Evolutionary conservation across 306 rosid species (phyloP).

Genomic region (Cicer pinnatifidum): DNA sequence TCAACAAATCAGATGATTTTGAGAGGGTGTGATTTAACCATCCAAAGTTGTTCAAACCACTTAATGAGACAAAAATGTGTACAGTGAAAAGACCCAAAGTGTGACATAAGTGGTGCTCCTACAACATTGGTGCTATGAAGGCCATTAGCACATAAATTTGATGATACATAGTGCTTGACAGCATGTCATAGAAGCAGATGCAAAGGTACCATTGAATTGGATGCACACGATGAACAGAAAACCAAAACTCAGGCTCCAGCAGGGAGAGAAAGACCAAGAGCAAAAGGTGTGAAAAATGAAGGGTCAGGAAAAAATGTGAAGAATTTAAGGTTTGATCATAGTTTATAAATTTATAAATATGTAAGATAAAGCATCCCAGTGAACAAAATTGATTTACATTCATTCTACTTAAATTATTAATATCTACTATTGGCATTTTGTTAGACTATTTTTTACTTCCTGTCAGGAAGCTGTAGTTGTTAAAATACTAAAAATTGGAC

Average conservation of each 20-base stretch:
- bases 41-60: constrained; percentile 23
- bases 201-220: constrained; percentile 24
- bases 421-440: background rate
- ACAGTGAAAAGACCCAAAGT: constrained; percentile 9
- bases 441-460: constrained; percentile 26
- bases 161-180: constrained; percentile 14
- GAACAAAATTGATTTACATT: background rate
- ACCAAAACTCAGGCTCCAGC: constrained; percentile 23
- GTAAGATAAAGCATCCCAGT: constrained; percentile 33
- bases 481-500: constrained; percentile 20
- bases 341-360: constrained; percentile 3
- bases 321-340: constrained; percentile 8
- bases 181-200: constrained; percentile 26
- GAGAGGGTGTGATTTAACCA: constrained; percentile 1
- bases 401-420: constrained; percentile 14
- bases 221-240: background rate
- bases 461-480: constrained; percentile 20
- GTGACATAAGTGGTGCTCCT: constrained; percentile 18
- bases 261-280: background rate
- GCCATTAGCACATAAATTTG: constrained; percentile 29
- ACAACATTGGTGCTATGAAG: constrained; percentile 18
- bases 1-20: background rate
- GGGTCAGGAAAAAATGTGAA: background rate
- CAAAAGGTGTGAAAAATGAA: constrained; percentile 5
- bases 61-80: constrained; percentile 31